Evolutionary conservation across 1,284 basidiomycete genomes (phyloP).

Genomic region (Tremellales sp.): DNA sequence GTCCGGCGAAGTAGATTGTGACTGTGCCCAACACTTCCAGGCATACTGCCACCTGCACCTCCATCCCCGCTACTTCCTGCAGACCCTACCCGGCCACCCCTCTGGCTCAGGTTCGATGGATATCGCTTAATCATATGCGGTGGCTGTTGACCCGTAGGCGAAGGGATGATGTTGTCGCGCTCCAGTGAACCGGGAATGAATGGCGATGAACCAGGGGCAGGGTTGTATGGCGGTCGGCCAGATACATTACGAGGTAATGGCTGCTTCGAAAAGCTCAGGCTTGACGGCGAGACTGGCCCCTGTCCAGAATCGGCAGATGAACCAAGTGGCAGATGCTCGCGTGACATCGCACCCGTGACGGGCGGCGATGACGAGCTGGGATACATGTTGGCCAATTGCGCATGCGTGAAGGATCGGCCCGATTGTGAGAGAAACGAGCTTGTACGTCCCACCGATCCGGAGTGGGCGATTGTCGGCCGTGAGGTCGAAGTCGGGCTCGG

Average conservation of each 20-base stretch:
- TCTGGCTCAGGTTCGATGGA: slow-evolving; percentile 35
- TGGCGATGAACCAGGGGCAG: slow-evolving; percentile 25
- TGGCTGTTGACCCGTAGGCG: slow-evolving; percentile 7
- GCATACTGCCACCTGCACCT: slow-evolving; percentile 21
- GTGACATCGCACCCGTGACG: slow-evolving; percentile 18
- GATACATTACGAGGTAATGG: slow-evolving; percentile 28
- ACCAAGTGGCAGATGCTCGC: slow-evolving; percentile 15
- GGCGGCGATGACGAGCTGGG: slow-evolving; percentile 24
- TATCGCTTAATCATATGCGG: slow-evolving; percentile 38
- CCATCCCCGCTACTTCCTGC: slow-evolving; percentile 18
- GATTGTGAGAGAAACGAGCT: slow-evolving; percentile 46
- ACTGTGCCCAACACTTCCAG: slow-evolving; percentile 10
- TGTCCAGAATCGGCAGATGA: slow-evolving; percentile 9
- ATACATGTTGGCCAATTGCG: slow-evolving; percentile 41
- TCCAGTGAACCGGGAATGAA: slow-evolving; percentile 40
- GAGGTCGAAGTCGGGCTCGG: slow-evolving; percentile 7
- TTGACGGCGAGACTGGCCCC: slow-evolving; percentile 22
- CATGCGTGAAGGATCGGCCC: slow-evolving; percentile 45
- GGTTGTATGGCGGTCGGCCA: slow-evolving; percentile 18
- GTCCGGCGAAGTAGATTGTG: slow-evolving; percentile 20
- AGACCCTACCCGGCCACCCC: slow-evolving; percentile 17
- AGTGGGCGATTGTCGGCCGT: slow-evolving; percentile 11
- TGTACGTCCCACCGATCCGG: slow-evolving; percentile 35
- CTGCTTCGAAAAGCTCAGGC: slow-evolving; percentile 39
- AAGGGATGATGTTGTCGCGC: slow-evolving; percentile 15